Evolutionary conservation across 192 early-diverging fungal genomes (phyloP).

Genomic region (Umbelopsis vinacea): DNA sequence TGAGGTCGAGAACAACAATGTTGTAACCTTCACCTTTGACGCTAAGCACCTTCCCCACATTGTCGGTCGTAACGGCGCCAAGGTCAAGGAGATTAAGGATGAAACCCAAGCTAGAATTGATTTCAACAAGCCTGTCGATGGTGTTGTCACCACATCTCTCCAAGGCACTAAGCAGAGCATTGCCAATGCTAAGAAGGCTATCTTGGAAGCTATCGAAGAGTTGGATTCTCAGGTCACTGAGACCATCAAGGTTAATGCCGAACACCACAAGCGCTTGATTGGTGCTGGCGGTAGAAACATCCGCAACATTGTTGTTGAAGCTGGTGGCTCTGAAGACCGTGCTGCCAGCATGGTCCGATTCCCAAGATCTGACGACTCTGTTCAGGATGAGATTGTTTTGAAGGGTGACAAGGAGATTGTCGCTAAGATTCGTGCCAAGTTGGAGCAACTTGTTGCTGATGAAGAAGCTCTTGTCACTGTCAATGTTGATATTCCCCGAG

Average conservation of each 20-base stretch:
- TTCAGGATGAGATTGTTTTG: constrained; percentile 60
- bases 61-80: constrained; percentile 76
- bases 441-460: constrained; percentile 53
- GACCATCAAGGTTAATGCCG: constrained; percentile 50
- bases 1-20: constrained; percentile 78
- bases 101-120: constrained; percentile 78
- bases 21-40: constrained; percentile 67
- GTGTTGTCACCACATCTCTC: constrained; percentile 49
- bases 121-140: constrained; percentile 49
- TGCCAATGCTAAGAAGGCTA: constrained; percentile 55
- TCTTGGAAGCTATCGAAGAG: constrained; percentile 64
- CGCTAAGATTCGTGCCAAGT: constrained; percentile 48
- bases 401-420: constrained; percentile 67
- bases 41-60: constrained; percentile 70
- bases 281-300: constrained; percentile 65
- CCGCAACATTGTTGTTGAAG: constrained; percentile 62
- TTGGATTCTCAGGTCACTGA: constrained; percentile 60
- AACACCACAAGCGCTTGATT: constrained; percentile 70
- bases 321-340: constrained; percentile 61
- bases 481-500: constrained; percentile 67
- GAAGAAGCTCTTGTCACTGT: constrained; percentile 64
- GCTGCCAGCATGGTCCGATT: constrained; percentile 65
- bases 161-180: constrained; percentile 62
- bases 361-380: constrained; percentile 50
- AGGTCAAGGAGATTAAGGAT: constrained; percentile 76